phyloP scores from a whole-genome alignment of 2,329 filamentous ascomycete species.

The Penicillium carneum region DNA sequence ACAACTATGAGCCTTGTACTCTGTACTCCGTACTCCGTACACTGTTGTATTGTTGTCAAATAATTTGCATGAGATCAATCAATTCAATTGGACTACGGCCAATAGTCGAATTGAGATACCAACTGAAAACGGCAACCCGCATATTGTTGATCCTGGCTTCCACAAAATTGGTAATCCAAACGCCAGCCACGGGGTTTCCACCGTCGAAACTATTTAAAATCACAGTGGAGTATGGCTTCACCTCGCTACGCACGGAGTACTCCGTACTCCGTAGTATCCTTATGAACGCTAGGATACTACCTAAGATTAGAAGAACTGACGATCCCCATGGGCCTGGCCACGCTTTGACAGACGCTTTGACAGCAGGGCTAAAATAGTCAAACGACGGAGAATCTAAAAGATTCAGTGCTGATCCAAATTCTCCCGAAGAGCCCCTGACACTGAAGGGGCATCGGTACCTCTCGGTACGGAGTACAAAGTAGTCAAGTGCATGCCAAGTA shows the following conservation, averaged over 20 bases:
- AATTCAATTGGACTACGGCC: not conserved
- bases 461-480: not conserved
- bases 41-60: not conserved
- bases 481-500: slow-evolving; percentile 16
- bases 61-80: not conserved
- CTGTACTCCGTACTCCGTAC: too few relatives aligned
- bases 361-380: slow-evolving; percentile 19
- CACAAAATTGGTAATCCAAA: slow-evolving; percentile 1
- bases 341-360: slow-evolving; percentile 22
- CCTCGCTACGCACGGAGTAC: not conserved
- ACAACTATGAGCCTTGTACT: not conserved
- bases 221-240: not conserved
- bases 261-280: not conserved
- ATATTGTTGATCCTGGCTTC: slow-evolving; percentile 6
- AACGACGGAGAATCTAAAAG: slow-evolving; percentile 22
- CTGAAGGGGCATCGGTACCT: not conserved
- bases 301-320: slow-evolving; percentile 16
- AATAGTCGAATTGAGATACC: not conserved
- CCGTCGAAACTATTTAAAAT: not conserved
- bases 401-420: not conserved
- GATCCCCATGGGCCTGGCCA: slow-evolving; percentile 13
- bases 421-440: not conserved
- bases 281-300: not conserved
- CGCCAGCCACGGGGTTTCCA: not conserved
- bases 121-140: slow-evolving; percentile 1